phyloP scores from a whole-genome alignment of 176 grass and related monocot genomes.

The Cenchrus fungigraminus region DNA sequence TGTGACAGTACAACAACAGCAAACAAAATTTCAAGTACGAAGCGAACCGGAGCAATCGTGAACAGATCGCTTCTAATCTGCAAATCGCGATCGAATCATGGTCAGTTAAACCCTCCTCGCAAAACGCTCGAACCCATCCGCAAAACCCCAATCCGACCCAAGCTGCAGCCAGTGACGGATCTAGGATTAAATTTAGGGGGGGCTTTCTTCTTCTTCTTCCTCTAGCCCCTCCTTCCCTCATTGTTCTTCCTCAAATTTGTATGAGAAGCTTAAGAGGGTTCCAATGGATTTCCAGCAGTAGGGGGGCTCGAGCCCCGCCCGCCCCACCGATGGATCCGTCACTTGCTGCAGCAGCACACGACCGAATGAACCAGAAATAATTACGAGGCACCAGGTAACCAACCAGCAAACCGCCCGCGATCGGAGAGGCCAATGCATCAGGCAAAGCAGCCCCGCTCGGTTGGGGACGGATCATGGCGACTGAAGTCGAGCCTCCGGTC shows the following conservation, averaged over 20 bases:
- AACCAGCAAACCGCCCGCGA: not conserved
- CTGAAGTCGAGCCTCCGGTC: not conserved
- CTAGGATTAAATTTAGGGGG: too few relatives aligned
- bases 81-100: not conserved
- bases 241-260: too few relatives aligned
- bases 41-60: not conserved
- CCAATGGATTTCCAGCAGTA: too few relatives aligned
- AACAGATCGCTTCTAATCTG: not conserved
- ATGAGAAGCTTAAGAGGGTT: too few relatives aligned
- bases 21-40: not conserved
- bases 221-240: too few relatives aligned
- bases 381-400: not conserved
- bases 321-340: too few relatives aligned
- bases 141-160: slow-evolving; percentile 23
- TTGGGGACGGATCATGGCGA: not conserved
- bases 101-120: not conserved
- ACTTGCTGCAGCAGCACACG: not conserved
- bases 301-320: too few relatives aligned
- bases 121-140: not conserved
- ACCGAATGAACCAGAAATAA: not conserved
- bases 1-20: not conserved
- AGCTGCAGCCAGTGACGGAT: too few relatives aligned
- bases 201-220: too few relatives aligned
- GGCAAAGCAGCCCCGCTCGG: not conserved
- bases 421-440: not conserved